Evolutionary conservation across 345 rosid species (phyloP).

Genomic region (Streptanthus diversifolius): DNA sequence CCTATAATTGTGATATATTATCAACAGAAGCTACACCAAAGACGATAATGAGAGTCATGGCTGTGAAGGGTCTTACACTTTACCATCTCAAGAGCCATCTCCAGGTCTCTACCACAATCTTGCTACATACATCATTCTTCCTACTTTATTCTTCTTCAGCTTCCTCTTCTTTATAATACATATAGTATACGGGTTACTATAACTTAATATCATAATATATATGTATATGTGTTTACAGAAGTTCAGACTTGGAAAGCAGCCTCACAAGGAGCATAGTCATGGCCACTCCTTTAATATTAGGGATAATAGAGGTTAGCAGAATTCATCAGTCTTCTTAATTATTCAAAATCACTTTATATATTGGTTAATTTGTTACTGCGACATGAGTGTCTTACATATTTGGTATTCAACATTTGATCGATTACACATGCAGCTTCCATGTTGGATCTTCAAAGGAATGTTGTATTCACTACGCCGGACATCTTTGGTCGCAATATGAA

Average conservation of each 20-base stretch:
- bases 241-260: conserved; percentile 83
- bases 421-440: conserved; percentile 20
- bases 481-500: conserved; percentile 45
- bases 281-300: conserved; percentile 56
- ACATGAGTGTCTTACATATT: neutral
- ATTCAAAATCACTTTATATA: neutral
- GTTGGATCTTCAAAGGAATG: conserved; percentile 32
- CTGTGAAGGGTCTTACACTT: conserved; percentile 83
- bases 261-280: conserved; percentile 58
- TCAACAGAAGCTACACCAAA: conserved; percentile 92
- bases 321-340: neutral
- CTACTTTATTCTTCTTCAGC: conserved; percentile 1
- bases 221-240: conserved; percentile 44
- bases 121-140: neutral
- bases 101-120: conserved; percentile 43
- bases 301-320: conserved; percentile 61
- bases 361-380: neutral
- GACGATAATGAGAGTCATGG: conserved; percentile 91
- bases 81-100: conserved; percentile 92
- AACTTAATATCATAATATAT: neutral
- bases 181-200: no score
- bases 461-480: conserved; percentile 41
- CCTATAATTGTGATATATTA: neutral
- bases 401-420: neutral
- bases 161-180: conserved; percentile 5